Evolutionary conservation across 2,329 filamentous ascomycete genomes (phyloP).

Genomic region (Septoria petroselini): DNA sequence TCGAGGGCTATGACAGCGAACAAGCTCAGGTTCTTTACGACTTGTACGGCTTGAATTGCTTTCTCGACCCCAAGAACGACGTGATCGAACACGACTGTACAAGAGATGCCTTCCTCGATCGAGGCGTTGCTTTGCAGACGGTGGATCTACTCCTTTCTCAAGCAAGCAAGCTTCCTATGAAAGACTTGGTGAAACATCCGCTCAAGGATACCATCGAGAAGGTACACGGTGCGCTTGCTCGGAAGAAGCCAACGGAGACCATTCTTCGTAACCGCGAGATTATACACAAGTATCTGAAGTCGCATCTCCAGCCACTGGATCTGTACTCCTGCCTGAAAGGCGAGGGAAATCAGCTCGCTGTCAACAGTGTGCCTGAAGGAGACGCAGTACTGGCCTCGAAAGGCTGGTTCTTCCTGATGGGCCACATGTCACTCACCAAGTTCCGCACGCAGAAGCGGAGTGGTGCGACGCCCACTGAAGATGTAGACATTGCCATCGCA

Average conservation of each 20-base stretch:
- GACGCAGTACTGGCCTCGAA: slow-evolving; percentile 68
- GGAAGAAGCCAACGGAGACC: slow-evolving; percentile 71
- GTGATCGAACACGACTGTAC: slow-evolving; percentile 72
- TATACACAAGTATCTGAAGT: slow-evolving; percentile 75
- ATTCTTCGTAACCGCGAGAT: slow-evolving; percentile 85
- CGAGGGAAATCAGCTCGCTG: slow-evolving; percentile 68
- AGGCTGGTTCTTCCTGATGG: slow-evolving; percentile 89
- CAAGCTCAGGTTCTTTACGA: slow-evolving; percentile 82
- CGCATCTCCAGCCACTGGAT: slow-evolving; percentile 75
- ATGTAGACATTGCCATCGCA: slow-evolving; percentile 74
- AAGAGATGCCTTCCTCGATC: slow-evolving; percentile 69
- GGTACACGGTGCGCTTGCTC: slow-evolving; percentile 80
- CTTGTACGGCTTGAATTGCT: slow-evolving; percentile 71
- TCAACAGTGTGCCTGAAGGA: slow-evolving; percentile 60
- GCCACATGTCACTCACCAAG: slow-evolving; percentile 82
- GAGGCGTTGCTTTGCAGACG: slow-evolving; percentile 73
- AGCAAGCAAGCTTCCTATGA: slow-evolving; percentile 79
- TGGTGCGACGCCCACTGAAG: slow-evolving; percentile 70
- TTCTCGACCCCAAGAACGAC: slow-evolving; percentile 38
- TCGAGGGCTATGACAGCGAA: slow-evolving; percentile 82
- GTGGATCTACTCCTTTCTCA: slow-evolving; percentile 80
- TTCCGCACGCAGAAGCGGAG: slow-evolving; percentile 77
- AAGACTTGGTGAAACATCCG: slow-evolving; percentile 87
- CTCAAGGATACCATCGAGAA: slow-evolving; percentile 87
- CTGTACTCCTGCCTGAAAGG: slow-evolving; percentile 80